Base-by-base conservation (phyloP, 2,329 filamentous ascomycete species). In the Pseudogymnoascus sp. region DNA sequence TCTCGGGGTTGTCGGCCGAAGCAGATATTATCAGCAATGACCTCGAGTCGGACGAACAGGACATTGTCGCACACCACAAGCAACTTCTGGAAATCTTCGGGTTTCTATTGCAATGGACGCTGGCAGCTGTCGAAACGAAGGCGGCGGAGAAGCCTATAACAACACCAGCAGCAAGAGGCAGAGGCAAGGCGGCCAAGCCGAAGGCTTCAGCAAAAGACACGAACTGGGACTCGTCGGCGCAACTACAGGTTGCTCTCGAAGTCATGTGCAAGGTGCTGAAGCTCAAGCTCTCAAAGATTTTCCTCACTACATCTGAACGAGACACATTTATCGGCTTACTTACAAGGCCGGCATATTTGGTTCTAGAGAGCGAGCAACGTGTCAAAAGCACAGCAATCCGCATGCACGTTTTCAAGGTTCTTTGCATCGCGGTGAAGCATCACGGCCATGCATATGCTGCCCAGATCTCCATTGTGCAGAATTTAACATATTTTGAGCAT, bases 401-500 rank as follows among this genome's bases (percentile, higher is more conserved):
- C 59, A 97, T 97, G 91, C 93, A 97, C 77, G 90, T 90, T 64
- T 99, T 97, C 82, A 96, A 96, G 75, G 92, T 97, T 19, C 80
- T 99, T 7, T 99, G 95, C 73, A 91, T 97, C 69, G 93, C 96
- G 36, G 87, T 99, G 65, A 99, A 99, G 78, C 93, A 97, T 73
- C 95, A 99, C 74, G 95, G 95, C 1, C 95, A 99, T 76, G 95
- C 89, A 69, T 97, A 96, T 74, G 91, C 90, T 61, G 95, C 95
- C 1, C 95, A 99, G 81, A 97, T 96, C 59, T 96, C 93, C 53
- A 96, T 99, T 71, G 93, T 97, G 63, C 95, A 99, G 75, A 97
- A 95, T 73, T 78, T 99, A 68, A 96, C 95, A 4, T 99, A 99
- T 74, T 99, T 97, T 71, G 95, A 99, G 77, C 95, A 99, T 76